These are phyloP conservation scores for Jackrogersella multiformis DNA, from an alignment of 495 filamentous ascomycete species.

Conservation along the genomic window DNA sequence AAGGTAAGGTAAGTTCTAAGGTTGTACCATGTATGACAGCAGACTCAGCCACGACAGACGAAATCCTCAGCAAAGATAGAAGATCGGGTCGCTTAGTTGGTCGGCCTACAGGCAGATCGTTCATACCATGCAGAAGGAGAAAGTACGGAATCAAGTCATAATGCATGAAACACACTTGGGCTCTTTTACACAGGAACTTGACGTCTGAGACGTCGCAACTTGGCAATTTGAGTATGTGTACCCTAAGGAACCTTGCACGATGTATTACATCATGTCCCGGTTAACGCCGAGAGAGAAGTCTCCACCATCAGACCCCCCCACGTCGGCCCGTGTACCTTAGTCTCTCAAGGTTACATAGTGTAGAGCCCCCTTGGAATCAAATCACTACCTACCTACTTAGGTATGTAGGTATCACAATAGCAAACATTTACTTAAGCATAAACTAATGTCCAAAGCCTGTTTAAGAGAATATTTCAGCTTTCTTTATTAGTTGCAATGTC, in stretches of 20 bases:
- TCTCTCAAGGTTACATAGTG: too few relatives aligned
- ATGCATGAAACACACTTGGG: conserved; percentile 15
- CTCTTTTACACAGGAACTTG: background rate
- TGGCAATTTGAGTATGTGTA: background rate
- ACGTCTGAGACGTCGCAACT: conserved; percentile 26
- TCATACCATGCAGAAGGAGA: background rate
- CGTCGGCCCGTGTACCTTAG: conserved; percentile 17
- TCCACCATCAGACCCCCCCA: background rate
- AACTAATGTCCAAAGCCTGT: background rate
- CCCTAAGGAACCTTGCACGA: background rate
- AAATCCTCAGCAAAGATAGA: conserved; percentile 4
- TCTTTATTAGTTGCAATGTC: conserved; percentile 38
- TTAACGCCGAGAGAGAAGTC: conserved; percentile 4
- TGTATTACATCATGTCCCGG: conserved; percentile 6
- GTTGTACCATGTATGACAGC: background rate
- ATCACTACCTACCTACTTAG: too few relatives aligned
- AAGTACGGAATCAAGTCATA: background rate
- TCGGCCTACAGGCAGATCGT: background rate
- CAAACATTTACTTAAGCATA: background rate
- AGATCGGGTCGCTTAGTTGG: background rate
- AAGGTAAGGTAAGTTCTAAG: background rate
- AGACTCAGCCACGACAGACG: conserved; percentile 30
- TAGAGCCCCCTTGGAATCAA: too few relatives aligned
- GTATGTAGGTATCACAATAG: too few relatives aligned
- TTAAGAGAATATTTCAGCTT: conserved; percentile 37